Percentiles rank a stretch among this genome's conserved stretches.
These are phyloP conservation scores for Amaranthus hypochondriacus DNA, from an alignment of 148 eudicot genomes.

Conservation along the genomic window DNA sequence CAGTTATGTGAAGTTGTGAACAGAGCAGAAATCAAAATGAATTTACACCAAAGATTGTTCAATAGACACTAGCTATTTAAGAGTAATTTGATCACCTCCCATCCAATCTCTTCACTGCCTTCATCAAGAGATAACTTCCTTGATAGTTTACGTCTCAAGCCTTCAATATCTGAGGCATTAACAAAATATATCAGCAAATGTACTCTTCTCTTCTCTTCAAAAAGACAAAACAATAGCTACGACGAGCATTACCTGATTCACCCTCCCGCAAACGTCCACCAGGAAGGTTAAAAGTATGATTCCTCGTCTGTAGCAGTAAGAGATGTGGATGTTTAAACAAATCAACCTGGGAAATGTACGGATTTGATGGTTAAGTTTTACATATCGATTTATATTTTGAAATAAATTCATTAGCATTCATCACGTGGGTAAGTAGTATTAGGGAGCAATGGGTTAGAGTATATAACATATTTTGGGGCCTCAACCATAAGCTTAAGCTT, in stretches of 20 bases:
- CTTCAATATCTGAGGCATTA: constrained; percentile 38
- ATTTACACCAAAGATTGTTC: too few species aligned
- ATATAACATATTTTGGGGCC: too few species aligned
- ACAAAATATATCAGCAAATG: background rate
- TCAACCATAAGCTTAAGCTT: too few species aligned
- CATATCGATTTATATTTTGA: too few species aligned
- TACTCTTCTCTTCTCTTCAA: background rate
- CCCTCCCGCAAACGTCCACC: constrained; percentile 69
- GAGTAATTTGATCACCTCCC: constrained; percentile 47
- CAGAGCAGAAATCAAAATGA: background rate
- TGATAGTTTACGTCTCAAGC: constrained; percentile 62
- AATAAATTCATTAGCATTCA: too few species aligned
- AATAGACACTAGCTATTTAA: background rate
- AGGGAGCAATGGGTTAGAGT: too few species aligned
- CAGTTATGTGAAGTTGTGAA: constrained; percentile 3
- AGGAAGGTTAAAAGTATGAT: constrained; percentile 54
- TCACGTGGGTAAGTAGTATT: too few species aligned
- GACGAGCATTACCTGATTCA: constrained; percentile 48
- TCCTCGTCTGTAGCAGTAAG: constrained; percentile 55
- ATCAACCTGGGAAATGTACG: constrained; percentile 44
- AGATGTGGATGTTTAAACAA: constrained; percentile 66
- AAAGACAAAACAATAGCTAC: background rate
- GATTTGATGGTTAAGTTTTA: too few species aligned
- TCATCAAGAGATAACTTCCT: constrained; percentile 52
- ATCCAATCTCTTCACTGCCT: constrained; percentile 30